A percentile compares a stretch with the other conserved stretches of the same genome.
These are phyloP conservation scores for Scenedesmus sp. DNA, from an alignment of 163 green algal species.

Conservation along the genomic window DNA sequence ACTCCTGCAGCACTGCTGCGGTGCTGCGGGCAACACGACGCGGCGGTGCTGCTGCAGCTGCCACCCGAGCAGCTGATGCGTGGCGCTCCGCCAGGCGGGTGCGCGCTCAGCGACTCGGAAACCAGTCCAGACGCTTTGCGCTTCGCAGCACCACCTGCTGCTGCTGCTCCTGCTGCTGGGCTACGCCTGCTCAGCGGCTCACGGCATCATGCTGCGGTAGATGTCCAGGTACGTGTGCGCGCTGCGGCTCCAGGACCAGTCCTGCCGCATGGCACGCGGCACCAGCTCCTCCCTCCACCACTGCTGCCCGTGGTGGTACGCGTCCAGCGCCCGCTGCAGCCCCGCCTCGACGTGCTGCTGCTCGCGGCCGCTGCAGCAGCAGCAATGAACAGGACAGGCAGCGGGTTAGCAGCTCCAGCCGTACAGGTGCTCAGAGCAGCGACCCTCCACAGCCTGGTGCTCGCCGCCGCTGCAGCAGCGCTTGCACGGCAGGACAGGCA, in stretches of 20 bases:
- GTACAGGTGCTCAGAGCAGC: neutral
- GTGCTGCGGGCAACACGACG: neutral
- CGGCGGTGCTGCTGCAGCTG: neutral
- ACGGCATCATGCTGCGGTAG: slow-evolving; percentile 46
- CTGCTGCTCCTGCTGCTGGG: neutral
- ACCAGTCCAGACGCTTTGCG: too few relatives aligned
- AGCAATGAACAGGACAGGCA: neutral
- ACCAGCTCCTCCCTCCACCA: slow-evolving; percentile 63
- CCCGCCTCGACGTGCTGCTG: slow-evolving; percentile 27
- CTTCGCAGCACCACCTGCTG: too few relatives aligned
- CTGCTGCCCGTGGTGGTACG: slow-evolving; percentile 51
- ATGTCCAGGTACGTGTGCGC: slow-evolving; percentile 58
- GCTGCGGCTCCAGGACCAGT: slow-evolving; percentile 63
- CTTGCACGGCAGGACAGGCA: too few relatives aligned
- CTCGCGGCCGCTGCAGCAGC: slow-evolving; percentile 30
- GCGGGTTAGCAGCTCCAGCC: too few relatives aligned
- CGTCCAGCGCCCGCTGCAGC: slow-evolving; percentile 54
- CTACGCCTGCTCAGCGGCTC: neutral
- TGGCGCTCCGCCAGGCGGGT: too few relatives aligned
- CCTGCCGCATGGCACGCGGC: slow-evolving; percentile 61
- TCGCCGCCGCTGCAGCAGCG: too few relatives aligned
- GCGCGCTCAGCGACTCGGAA: neutral
- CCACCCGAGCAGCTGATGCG: too few relatives aligned
- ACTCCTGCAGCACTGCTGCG: neutral
- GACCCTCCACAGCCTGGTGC: too few relatives aligned